These are phyloP conservation scores for Saturnispora galanensis DNA, from an alignment of 805 yeast genomes.

Conservation along the genomic window DNA sequence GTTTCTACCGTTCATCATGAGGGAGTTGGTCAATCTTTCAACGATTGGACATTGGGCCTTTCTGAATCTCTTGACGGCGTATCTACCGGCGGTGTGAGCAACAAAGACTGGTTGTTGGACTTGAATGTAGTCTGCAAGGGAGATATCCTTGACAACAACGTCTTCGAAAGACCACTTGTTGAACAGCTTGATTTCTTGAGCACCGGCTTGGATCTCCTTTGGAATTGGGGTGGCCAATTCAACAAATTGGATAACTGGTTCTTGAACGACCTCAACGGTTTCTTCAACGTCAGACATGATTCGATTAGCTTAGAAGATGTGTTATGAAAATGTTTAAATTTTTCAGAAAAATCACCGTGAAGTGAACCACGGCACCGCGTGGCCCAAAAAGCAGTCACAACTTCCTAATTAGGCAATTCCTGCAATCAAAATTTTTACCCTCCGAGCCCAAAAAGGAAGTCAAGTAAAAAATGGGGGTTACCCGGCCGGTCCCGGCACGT, in stretches of 20 bases:
- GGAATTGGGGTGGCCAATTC: conserved; percentile 95
- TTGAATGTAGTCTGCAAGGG: conserved; percentile 97
- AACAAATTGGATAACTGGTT: conserved; percentile 68
- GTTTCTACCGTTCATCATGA: conserved; percentile 99
- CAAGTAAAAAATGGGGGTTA: conserved; percentile 10
- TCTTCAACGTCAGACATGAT: conserved; percentile 74
- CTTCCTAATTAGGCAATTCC: conserved; percentile 6
- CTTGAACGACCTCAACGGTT: conserved; percentile 65
- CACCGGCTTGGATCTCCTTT: conserved; percentile 92
- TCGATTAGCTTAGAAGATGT: conserved; percentile 7
- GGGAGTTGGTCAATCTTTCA: conserved; percentile 98
- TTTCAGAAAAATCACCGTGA: neutral
- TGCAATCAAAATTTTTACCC: conserved; percentile 8
- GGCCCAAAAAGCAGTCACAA: conserved; percentile 10
- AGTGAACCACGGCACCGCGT: neutral
- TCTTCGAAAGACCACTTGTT: conserved; percentile 99
- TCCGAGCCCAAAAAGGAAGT: conserved; percentile 13
- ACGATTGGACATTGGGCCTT: conserved; percentile 99
- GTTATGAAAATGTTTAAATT: conserved; percentile 1
- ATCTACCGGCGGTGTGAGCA: conserved; percentile 99
- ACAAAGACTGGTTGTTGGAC: conserved; percentile 95
- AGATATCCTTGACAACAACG: conserved; percentile 94
- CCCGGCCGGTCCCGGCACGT: conserved; percentile 3
- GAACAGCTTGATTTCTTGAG: conserved; percentile 93
- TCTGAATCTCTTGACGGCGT: conserved; percentile 99